These are phyloP conservation scores for Brassica napus DNA, from an alignment of 345 rosid species.

Conservation along the genomic window Da-Ae NC_063446.1:4364501-4365000, in stretches of 20 bases:
- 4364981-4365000: slow-evolving; percentile 41
- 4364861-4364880: slow-evolving; percentile 47
- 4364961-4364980: slow-evolving; percentile 42
- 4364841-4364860: slow-evolving; percentile 38
- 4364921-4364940: slow-evolving; percentile 61
- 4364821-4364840: neutral
- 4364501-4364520: neutral
- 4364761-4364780: slow-evolving; percentile 24
- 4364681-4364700: slow-evolving; percentile 2
- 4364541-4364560: neutral
- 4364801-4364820: slow-evolving; percentile 22
- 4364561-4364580: neutral
- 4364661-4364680: slow-evolving; percentile 3
- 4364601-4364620: neutral
- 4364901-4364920: slow-evolving; percentile 59
- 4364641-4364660: neutral
- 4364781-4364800: slow-evolving; percentile 22
- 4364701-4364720: slow-evolving; percentile 33
- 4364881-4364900: slow-evolving; percentile 52
- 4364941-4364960: slow-evolving; percentile 40
- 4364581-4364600: neutral
- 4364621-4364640: neutral
- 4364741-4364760: slow-evolving; percentile 36
- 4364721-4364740: slow-evolving; percentile 33
- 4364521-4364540: neutral